Evolutionary conservation across 805 yeast genomes (phyloP).

Genomic region (Metschnikowia henanensis): DNA sequence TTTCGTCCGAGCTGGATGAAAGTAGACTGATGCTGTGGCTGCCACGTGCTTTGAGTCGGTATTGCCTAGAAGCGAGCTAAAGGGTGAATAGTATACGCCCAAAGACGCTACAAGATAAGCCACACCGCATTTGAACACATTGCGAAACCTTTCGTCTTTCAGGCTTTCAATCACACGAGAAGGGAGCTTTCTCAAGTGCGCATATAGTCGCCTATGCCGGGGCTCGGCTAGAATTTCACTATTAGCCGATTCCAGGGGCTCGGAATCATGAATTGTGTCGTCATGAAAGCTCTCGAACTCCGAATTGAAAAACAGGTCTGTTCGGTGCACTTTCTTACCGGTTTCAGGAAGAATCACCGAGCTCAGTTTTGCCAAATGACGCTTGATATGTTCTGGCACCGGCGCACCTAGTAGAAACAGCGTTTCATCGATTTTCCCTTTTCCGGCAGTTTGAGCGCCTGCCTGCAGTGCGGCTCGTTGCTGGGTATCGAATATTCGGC

Average conservation of each 20-base stretch:
- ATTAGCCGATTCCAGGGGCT: slow-evolving; percentile 9
- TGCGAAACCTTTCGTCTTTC: slow-evolving; percentile 20
- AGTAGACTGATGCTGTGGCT: slow-evolving; percentile 82
- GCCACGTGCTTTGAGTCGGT: slow-evolving; percentile 78
- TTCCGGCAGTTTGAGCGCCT: too few species aligned
- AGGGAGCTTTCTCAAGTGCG: background rate
- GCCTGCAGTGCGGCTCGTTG: background rate
- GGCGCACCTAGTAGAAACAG: slow-evolving; percentile 10
- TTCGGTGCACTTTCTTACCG: slow-evolving; percentile 39
- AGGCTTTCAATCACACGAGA: background rate
- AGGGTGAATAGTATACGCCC: slow-evolving; percentile 59
- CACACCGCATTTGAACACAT: slow-evolving; percentile 64
- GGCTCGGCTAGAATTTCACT: background rate
- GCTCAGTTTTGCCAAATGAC: slow-evolving; percentile 21
- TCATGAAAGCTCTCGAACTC: slow-evolving; percentile 26
- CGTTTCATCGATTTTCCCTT: too few species aligned
- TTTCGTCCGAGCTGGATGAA: slow-evolving; percentile 76
- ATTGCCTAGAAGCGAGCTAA: slow-evolving; percentile 54
- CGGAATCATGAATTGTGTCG: slow-evolving; percentile 17
- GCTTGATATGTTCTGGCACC: background rate
- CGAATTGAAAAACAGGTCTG: slow-evolving; percentile 27
- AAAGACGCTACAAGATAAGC: slow-evolving; percentile 74
- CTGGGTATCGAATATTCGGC: background rate
- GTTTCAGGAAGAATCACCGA: slow-evolving; percentile 41
- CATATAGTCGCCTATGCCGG: background rate